Evolutionary conservation across 1,139 yeast species (phyloP).

Genomic region (Suhomyces panamericanus): DNA sequence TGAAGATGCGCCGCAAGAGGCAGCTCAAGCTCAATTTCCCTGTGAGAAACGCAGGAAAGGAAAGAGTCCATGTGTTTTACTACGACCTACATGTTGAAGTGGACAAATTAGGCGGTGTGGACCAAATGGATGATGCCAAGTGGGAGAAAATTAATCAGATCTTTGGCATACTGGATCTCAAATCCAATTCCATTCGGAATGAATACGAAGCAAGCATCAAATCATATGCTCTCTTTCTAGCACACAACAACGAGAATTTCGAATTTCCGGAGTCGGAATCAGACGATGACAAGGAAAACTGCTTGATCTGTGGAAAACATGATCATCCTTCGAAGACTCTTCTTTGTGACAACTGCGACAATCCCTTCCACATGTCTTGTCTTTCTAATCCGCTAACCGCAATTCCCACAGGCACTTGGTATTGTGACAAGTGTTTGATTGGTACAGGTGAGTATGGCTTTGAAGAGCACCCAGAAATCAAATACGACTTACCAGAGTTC

Average conservation of each 20-base stretch:
- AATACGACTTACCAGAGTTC: slow-evolving; percentile 64
- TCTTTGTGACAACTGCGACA: slow-evolving; percentile 74
- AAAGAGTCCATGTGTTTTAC: slow-evolving; percentile 34
- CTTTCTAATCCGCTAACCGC: slow-evolving; percentile 50
- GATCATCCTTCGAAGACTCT: slow-evolving; percentile 53
- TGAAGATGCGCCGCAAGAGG: slow-evolving; percentile 45
- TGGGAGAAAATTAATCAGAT: slow-evolving; percentile 39
- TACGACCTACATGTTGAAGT: slow-evolving; percentile 59
- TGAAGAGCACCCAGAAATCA: slow-evolving; percentile 61
- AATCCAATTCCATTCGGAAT: slow-evolving; percentile 23
- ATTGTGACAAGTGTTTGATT: slow-evolving; percentile 75
- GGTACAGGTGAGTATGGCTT: slow-evolving; percentile 92
- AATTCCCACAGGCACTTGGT: slow-evolving; percentile 68
- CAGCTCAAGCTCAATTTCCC: slow-evolving; percentile 29
- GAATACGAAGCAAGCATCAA: slow-evolving; percentile 39
- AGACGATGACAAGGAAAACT: slow-evolving; percentile 34
- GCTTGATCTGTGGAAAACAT: slow-evolving; percentile 54
- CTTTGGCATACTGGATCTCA: slow-evolving; percentile 23
- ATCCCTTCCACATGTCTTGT: slow-evolving; percentile 65
- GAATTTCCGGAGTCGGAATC: slow-evolving; percentile 21
- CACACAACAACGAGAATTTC: slow-evolving; percentile 20
- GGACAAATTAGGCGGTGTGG: slow-evolving; percentile 28
- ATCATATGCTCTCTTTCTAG: slow-evolving; percentile 48
- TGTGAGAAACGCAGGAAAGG: slow-evolving; percentile 7
- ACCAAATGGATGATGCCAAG: slow-evolving; percentile 21